Percentiles rank a stretch among this genome's conserved stretches.
Conservation (phyloP, 1,284 basidiomycete genomes). For the Tilletia caries region DNA sequence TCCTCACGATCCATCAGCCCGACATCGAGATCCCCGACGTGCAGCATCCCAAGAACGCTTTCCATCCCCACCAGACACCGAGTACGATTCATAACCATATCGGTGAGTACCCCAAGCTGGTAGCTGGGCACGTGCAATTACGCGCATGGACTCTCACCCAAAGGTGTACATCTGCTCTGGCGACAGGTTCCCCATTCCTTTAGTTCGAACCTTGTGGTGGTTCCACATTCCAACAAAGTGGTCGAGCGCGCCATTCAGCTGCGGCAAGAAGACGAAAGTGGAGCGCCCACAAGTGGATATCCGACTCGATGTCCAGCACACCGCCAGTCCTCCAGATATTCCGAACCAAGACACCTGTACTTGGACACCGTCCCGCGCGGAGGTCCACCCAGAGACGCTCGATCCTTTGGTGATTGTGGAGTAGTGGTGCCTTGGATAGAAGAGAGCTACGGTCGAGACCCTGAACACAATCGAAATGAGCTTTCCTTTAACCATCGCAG, state of each 20-base stretch:
- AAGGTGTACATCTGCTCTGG: slow-evolving; percentile 5
- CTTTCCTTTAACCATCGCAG: no score
- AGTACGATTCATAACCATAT: no score
- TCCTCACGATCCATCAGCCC: not conserved
- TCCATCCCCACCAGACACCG: no score
- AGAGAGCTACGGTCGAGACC: slow-evolving; percentile 33
- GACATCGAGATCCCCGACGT: not conserved
- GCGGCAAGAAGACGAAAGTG: not conserved
- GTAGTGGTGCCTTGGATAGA: no score
- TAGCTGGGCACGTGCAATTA: no score
- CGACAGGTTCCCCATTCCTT: not conserved
- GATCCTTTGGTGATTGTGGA: slow-evolving; percentile 57
- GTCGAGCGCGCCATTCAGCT: not conserved
- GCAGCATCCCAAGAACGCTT: slow-evolving; percentile 4
- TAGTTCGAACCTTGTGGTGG: slow-evolving; percentile 11
- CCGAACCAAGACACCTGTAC: slow-evolving; percentile 15
- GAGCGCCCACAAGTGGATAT: slow-evolving; percentile 40
- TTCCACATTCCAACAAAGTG: slow-evolving; percentile 5
- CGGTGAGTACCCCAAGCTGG: no score
- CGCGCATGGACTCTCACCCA: not conserved
- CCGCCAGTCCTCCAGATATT: slow-evolving; percentile 8
- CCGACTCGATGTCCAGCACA: slow-evolving; percentile 46
- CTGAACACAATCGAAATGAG: not conserved
- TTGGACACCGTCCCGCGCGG: slow-evolving; percentile 10
- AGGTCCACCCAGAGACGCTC: slow-evolving; percentile 57